A percentile compares a stretch with the other conserved stretches of the same genome.
phyloP scores from a whole-genome alignment of 2,329 filamentous ascomycete genomes.

The Penicillium glabrum region DNA sequence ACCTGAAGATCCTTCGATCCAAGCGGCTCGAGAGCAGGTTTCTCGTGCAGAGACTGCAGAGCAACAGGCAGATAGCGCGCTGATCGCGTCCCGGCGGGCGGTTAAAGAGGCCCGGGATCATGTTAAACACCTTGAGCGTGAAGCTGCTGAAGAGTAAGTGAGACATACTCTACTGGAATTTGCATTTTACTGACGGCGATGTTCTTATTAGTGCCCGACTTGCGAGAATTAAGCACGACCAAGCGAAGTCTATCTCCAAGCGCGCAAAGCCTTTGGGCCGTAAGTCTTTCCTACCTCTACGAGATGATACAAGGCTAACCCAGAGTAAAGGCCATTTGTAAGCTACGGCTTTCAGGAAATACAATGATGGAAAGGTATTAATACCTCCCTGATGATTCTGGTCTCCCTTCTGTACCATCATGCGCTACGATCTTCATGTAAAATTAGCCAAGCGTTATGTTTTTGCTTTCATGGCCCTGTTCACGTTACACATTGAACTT shows the following conservation, averaged over 20 bases:
- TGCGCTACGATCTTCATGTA: background rate
- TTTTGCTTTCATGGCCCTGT: background rate
- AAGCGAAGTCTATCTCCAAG: slow-evolving; percentile 66
- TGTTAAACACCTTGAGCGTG: slow-evolving; percentile 62
- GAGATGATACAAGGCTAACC: background rate
- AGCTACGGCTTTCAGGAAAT: background rate
- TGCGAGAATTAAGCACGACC: slow-evolving; percentile 67
- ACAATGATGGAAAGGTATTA: background rate
- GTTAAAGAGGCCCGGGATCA: slow-evolving; percentile 65
- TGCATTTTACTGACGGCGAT: background rate
- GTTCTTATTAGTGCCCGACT: slow-evolving; percentile 46
- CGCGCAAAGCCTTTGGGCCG: slow-evolving; percentile 68
- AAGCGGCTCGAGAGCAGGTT: slow-evolving; percentile 62
- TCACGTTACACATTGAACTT: background rate
- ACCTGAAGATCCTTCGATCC: slow-evolving; percentile 62
- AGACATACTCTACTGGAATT: background rate
- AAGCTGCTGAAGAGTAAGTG: slow-evolving; percentile 61
- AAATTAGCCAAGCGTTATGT: background rate
- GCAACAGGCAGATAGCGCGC: slow-evolving; percentile 63
- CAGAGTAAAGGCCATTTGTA: background rate
- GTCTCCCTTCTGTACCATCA: background rate
- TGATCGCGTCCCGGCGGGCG: slow-evolving; percentile 57
- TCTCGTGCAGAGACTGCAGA: slow-evolving; percentile 64
- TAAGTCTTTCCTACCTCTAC: slow-evolving; percentile 39
- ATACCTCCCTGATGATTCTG: background rate